A percentile compares a stretch with the other conserved stretches of the same genome.
These are phyloP conservation scores for Paecilomyces niveus DNA, from an alignment of 2,329 filamentous ascomycete genomes.

Conservation along the genomic window DNA sequence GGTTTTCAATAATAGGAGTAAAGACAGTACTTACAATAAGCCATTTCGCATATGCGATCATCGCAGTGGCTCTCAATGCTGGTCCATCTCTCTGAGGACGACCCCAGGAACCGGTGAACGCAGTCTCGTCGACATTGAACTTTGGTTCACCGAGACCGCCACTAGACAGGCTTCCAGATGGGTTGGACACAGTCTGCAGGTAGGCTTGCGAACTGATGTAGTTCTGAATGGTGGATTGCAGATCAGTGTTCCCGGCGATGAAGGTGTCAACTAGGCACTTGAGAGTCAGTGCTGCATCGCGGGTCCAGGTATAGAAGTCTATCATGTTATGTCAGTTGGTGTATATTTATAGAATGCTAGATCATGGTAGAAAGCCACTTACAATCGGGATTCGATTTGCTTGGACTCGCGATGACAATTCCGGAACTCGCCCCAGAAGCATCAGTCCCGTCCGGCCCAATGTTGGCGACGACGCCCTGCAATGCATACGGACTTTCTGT, in stretches of 20 bases:
- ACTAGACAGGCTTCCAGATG: slow-evolving; percentile 49
- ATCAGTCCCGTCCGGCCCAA: slow-evolving; percentile 45
- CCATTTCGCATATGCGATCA: slow-evolving; percentile 51
- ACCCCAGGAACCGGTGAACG: slow-evolving; percentile 64
- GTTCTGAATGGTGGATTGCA: slow-evolving; percentile 58
- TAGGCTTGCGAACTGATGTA: slow-evolving; percentile 61
- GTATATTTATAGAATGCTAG: background rate
- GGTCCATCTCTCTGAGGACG: slow-evolving; percentile 57
- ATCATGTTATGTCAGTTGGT: background rate
- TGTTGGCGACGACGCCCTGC: slow-evolving; percentile 50
- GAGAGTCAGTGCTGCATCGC: slow-evolving; percentile 66
- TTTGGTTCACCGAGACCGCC: slow-evolving; percentile 64
- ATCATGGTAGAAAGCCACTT: slow-evolving; percentile 14
- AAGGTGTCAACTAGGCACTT: slow-evolving; percentile 66
- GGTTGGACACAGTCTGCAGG: slow-evolving; percentile 61
- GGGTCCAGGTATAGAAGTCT: slow-evolving; percentile 75
- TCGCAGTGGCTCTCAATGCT: slow-evolving; percentile 23
- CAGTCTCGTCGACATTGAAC: slow-evolving; percentile 55
- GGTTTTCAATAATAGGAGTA: background rate
- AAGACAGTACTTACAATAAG: slow-evolving; percentile 41
- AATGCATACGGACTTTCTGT: slow-evolving; percentile 44
- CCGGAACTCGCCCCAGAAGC: slow-evolving; percentile 45
- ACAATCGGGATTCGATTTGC: slow-evolving; percentile 49
- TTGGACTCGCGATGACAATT: slow-evolving; percentile 52
- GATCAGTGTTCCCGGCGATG: slow-evolving; percentile 49